A percentile compares a stretch with the other conserved stretches of the same genome.
Evolutionary conservation across 129 eudicot genomes (phyloP).

Genomic region (Calendula officinalis): DNA sequence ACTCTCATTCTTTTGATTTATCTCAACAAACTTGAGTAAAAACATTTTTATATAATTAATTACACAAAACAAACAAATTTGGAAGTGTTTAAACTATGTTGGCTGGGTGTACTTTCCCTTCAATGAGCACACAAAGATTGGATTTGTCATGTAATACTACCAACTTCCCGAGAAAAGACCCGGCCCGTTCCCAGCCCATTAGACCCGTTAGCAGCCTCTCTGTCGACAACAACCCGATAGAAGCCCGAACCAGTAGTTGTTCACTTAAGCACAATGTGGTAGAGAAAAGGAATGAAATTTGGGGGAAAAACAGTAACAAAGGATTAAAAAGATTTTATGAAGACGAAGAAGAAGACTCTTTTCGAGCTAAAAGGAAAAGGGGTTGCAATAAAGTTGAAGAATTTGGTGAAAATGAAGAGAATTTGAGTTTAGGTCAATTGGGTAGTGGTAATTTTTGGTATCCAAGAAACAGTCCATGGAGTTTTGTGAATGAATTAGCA

Average conservation of each 20-base stretch:
- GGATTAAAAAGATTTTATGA: constrained; percentile 58
- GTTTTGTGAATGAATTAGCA: constrained; percentile 45
- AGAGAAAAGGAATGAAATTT: constrained; percentile 49
- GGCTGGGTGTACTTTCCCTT: constrained; percentile 76
- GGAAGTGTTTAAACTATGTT: constrained; percentile 71
- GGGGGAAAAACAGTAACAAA: constrained; percentile 42
- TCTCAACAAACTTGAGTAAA: constrained; percentile 18
- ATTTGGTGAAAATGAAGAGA: constrained; percentile 34
- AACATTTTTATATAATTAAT: constrained; percentile 27
- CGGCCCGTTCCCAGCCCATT: constrained; percentile 47
- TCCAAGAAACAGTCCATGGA: constrained; percentile 50
- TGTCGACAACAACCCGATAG: constrained; percentile 57
- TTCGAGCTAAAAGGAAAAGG: constrained; percentile 67
- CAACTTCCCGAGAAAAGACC: constrained; percentile 52
- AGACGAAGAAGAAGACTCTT: constrained; percentile 59
- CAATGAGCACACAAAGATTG: constrained; percentile 94
- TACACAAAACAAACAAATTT: constrained; percentile 28
- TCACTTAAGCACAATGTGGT: constrained; percentile 64
- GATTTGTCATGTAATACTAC: constrained; percentile 56
- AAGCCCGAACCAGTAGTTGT: constrained; percentile 46
- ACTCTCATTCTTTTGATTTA: constrained; percentile 42
- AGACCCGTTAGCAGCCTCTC: constrained; percentile 47
- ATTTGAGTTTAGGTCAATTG: constrained; percentile 48
- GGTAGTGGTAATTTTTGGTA: constrained; percentile 67
- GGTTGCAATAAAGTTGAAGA: constrained; percentile 42